Evolutionary conservation across 176 grass and related monocot genomes (phyloP).

Genomic region (Juncus inflexus): DNA sequence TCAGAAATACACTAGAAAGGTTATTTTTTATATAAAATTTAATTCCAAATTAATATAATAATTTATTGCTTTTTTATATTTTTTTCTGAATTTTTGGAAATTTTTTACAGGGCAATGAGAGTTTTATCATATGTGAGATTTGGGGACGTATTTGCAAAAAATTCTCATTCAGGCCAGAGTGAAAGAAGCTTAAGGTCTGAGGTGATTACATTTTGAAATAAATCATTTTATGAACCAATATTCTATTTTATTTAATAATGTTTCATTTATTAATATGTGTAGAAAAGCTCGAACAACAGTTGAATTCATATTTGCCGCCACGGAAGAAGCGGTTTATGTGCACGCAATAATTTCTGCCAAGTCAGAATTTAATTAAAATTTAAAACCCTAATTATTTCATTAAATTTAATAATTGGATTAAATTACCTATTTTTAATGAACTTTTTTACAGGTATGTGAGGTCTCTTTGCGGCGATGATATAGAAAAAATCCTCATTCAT

Average conservation of each 20-base stretch:
- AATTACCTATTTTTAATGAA: neutral
- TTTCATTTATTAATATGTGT: conserved; percentile 13
- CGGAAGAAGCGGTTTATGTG: conserved; percentile 92
- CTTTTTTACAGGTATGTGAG: conserved; percentile 60
- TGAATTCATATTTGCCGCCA: conserved; percentile 94
- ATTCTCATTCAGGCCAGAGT: conserved; percentile 56
- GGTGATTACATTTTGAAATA: conserved; percentile 15
- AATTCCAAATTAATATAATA: too few species aligned
- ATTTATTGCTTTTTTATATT: conserved; percentile 7
- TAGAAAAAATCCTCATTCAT: conserved; percentile 84
- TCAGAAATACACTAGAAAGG: conserved; percentile 97
- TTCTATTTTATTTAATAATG: conserved; percentile 17
- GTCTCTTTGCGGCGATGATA: conserved; percentile 78
- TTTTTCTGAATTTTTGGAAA: neutral
- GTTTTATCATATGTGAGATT: conserved; percentile 89
- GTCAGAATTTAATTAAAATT: conserved; percentile 33
- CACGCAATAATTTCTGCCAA: conserved; percentile 86
- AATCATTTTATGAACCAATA: conserved; percentile 23
- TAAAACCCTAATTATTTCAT: too few species aligned
- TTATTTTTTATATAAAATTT: conserved; percentile 21
- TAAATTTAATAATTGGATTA: conserved; percentile 10
- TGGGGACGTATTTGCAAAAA: conserved; percentile 94
- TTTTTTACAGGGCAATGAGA: conserved; percentile 60
- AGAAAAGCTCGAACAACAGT: conserved; percentile 79
- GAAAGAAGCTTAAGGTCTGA: conserved; percentile 70